Evolutionary conservation across 768 basidiomycete species (phyloP).

Genomic region (Dentipellis fragilis): DNA sequence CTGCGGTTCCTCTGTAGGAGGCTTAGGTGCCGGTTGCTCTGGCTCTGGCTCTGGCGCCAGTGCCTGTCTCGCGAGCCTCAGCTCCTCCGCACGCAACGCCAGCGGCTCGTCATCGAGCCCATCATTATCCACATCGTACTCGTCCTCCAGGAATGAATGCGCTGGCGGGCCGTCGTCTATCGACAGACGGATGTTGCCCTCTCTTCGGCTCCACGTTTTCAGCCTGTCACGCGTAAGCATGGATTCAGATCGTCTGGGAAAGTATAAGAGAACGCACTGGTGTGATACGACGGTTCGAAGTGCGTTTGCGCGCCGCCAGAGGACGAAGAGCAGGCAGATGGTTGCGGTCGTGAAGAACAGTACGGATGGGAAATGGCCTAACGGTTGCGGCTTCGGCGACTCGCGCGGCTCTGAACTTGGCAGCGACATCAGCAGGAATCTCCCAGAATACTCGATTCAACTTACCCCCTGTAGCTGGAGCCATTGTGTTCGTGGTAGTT

Average conservation of each 20-base stretch:
- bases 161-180: slow-evolving; percentile 60
- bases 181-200: slow-evolving; percentile 53
- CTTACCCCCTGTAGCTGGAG: slow-evolving; percentile 20
- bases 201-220: slow-evolving; percentile 40
- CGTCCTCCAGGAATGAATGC: slow-evolving; percentile 46
- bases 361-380: slow-evolving; percentile 44
- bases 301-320: slow-evolving; percentile 50
- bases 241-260: not conserved
- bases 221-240: slow-evolving; percentile 27
- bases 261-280: slow-evolving; percentile 27
- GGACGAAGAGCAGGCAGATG: slow-evolving; percentile 43
- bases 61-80: not conserved
- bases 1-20: no score
- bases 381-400: slow-evolving; percentile 51
- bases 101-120: slow-evolving; percentile 4
- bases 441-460: no score
- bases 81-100: not conserved
- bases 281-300: slow-evolving; percentile 49
- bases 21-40: no score
- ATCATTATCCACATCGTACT: slow-evolving; percentile 34
- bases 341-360: slow-evolving; percentile 46
- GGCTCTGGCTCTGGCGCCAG: no score
- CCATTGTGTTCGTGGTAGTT: slow-evolving; percentile 58
- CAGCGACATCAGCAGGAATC: no score
- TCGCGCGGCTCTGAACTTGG: slow-evolving; percentile 23